Evolutionary conservation across 331 rosid species (phyloP).

Genomic region (Pyrus hybrid): DNA sequence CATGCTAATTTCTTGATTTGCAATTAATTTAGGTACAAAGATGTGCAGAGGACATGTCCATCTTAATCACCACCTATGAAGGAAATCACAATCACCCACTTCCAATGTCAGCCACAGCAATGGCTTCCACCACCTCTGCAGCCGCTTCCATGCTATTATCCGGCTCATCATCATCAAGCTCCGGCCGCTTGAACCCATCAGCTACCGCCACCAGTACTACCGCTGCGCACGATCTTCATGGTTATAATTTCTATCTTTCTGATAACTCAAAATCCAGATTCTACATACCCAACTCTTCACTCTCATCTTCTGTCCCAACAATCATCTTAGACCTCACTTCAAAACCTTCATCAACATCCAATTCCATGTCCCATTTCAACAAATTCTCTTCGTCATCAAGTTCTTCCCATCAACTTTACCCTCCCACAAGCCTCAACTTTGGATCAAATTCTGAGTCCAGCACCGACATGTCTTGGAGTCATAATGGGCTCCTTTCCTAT

Average conservation of each 20-base stretch:
- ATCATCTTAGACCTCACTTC: slow-evolving; percentile 91
- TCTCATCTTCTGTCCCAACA: slow-evolving; percentile 58
- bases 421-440: slow-evolving; percentile 59
- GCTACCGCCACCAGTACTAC: neutral
- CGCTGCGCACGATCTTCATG: slow-evolving; percentile 32
- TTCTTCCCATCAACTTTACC: slow-evolving; percentile 15
- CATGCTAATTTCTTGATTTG: neutral
- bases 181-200: slow-evolving; percentile 20
- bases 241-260: slow-evolving; percentile 44
- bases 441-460: slow-evolving; percentile 35
- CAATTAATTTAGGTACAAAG: slow-evolving; percentile 66
- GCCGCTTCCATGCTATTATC: slow-evolving; percentile 90
- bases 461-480: slow-evolving; percentile 39
- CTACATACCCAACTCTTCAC: slow-evolving; percentile 45
- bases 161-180: slow-evolving; percentile 50
- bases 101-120: slow-evolving; percentile 75
- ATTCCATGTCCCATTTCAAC: slow-evolving; percentile 25
- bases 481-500: too few relatives aligned
- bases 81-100: slow-evolving; percentile 89
- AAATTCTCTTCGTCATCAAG: slow-evolving; percentile 26
- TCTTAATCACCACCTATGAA: slow-evolving; percentile 55
- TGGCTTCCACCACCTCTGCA: slow-evolving; percentile 94
- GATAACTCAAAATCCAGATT: slow-evolving; percentile 43
- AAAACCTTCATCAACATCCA: slow-evolving; percentile 30
- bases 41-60: slow-evolving; percentile 36